A percentile compares a stretch with the other conserved stretches of the same genome.
Conservation (phyloP, 306 rosid genomes). For the Prunus mume region DNA sequence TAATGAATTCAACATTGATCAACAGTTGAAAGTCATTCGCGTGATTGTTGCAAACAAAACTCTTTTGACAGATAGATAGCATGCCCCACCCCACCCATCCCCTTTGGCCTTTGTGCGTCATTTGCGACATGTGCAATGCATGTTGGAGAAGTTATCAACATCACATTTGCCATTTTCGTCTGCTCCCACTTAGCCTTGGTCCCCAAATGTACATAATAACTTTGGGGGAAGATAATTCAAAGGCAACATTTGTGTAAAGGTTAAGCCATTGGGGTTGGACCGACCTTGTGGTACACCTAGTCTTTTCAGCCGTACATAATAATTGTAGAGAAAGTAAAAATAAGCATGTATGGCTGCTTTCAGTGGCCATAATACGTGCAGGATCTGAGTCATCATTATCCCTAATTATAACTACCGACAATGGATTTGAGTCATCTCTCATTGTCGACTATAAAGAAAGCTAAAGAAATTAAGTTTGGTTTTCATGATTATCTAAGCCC, state of each 20-base stretch:
- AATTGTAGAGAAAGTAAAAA: not conserved
- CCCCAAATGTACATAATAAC: not conserved
- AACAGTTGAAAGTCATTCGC: no score
- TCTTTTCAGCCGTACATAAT: not conserved
- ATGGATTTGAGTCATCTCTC: not conserved
- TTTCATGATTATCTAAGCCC: no score
- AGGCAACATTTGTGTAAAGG: not conserved
- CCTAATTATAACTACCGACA: not conserved
- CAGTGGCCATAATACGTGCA: not conserved
- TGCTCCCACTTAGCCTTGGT: not conserved
- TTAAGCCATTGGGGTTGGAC: not conserved
- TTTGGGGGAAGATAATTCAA: not conserved
- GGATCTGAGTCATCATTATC: not conserved
- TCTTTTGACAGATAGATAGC: no score
- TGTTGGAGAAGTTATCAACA: not conserved
- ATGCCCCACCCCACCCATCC: no score
- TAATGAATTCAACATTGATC: no score
- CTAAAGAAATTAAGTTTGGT: no score
- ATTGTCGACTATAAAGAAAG: no score
- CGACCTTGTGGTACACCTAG: not conserved
- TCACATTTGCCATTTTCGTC: not conserved
- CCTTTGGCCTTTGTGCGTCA: not conserved
- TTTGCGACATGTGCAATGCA: no score
- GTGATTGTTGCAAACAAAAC: no score
- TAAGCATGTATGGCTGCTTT: not conserved